Base-by-base conservation (phyloP, 257 asterid species). In the Plantago elongata region DNA sequence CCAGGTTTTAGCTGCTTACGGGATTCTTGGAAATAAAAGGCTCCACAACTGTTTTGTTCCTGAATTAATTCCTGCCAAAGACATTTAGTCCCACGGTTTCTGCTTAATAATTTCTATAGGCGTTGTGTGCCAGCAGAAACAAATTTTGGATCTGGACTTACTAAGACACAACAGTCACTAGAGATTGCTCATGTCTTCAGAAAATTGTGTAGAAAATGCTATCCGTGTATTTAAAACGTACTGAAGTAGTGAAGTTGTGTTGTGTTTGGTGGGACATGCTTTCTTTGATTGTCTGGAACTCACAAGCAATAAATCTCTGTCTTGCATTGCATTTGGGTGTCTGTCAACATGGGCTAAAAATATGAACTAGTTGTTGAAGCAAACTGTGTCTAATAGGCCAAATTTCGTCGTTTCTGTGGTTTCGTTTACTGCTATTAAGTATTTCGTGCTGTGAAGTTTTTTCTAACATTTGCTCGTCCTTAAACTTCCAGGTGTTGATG, bases 401-500 rank as follows among this genome's bases (percentile, higher is more conserved):
- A n/a, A n/a, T n/a, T n/a, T n/a, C n/a, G n/a, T n/a, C n/a, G n/a
- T n/a, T n/a, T n/a, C n/a, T n/a, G n/a, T n/a, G n/a, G n/a, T n/a
- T n/a, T n/a, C n/a, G n/a, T n/a, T n/a, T n/a, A n/a, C n/a, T n/a
- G n/a, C n/a, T n/a, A n/a, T n/a, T n/a, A n/a, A n/a, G n/a, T n/a
- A n/a, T n/a, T n/a, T 48, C 37, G 7, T 34, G 40, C 5, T 34
- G 40, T 34, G 40, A 51, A 18, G 40, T 27, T 18, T 30, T 60
- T 2, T 45, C 54, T 44, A 51, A 80, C 57, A 18, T 67, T 50
- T 70, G 61, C 27, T 57, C 51, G 42, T 45, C 56, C 37, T 34
- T 34, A 34, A 34, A 67, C 40, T 69, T 72, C 54, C 87, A 87
- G 96, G 75, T 62, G 47, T 77, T 70, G 78, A 74, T 68, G 79